phyloP scores from a whole-genome alignment of 2,329 filamentous ascomycete genomes.

The Raffaelea deltoideospora region DNA sequence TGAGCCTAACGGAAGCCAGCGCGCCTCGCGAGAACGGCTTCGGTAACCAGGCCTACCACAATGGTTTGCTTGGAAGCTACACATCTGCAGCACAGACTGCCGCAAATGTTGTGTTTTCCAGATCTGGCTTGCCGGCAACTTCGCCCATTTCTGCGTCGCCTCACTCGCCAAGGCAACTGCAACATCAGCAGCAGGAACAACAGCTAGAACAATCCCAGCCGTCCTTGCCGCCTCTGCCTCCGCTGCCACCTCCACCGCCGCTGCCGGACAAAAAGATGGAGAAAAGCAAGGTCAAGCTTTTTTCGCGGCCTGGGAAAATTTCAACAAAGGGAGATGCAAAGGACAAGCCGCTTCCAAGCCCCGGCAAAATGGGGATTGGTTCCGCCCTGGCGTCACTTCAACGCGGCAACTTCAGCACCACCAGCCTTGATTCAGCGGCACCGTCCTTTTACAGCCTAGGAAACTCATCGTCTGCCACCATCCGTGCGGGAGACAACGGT shows the following conservation, averaged over 20 bases:
- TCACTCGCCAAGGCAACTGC: conserved; percentile 3
- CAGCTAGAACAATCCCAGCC: conserved; percentile 10
- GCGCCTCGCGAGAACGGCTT: conserved; percentile 42
- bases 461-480: conserved; percentile 65
- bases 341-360: conserved; percentile 55
- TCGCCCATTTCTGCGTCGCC: conserved; percentile 18
- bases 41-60: conserved; percentile 37
- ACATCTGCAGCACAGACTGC: conserved; percentile 54
- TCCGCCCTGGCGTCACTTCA: conserved; percentile 52
- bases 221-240: conserved; percentile 18
- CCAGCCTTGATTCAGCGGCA: conserved; percentile 49
- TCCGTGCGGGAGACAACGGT: conserved; percentile 44
- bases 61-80: conserved; percentile 44
- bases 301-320: conserved; percentile 64
- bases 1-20: conserved; percentile 51
- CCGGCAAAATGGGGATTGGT: conserved; percentile 53
- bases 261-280: conserved; percentile 49
- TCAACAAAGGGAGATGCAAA: conserved; percentile 52
- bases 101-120: conserved; percentile 57
- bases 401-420: conserved; percentile 54
- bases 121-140: conserved; percentile 27
- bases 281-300: conserved; percentile 69
- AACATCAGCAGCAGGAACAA: conserved; percentile 10
- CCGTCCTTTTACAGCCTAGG: conserved; percentile 56
- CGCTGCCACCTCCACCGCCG: conserved; percentile 22